Evolutionary conservation across 345 rosid species (phyloP).

Genomic region (Pugionium cornutum): DNA sequence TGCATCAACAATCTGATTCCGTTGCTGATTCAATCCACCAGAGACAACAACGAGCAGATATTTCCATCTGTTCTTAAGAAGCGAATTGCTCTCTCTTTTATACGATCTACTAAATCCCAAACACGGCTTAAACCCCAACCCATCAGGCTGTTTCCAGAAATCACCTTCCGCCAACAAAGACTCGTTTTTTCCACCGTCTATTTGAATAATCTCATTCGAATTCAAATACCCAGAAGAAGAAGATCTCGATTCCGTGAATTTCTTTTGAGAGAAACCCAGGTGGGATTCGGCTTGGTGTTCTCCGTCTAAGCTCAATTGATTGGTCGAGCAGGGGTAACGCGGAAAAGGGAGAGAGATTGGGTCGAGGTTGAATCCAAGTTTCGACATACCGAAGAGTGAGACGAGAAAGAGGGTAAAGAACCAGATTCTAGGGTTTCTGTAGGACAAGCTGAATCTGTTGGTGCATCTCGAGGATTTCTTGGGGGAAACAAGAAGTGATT

Average conservation of each 20-base stretch:
- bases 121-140: slow-evolving; percentile 85
- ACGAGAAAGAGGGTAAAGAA: slow-evolving; percentile 60
- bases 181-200: slow-evolving; percentile 26
- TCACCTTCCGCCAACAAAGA: slow-evolving; percentile 43
- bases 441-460: slow-evolving; percentile 38
- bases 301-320: slow-evolving; percentile 21
- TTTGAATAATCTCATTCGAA: slow-evolving; percentile 7
- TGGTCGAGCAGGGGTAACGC: slow-evolving; percentile 55
- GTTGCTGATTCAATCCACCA: slow-evolving; percentile 96
- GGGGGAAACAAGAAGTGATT: slow-evolving; percentile 70
- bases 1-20: slow-evolving; percentile 99
- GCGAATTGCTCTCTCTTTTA: slow-evolving; percentile 48
- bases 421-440: slow-evolving; percentile 61
- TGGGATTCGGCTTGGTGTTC: slow-evolving; percentile 33
- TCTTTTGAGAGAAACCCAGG: slow-evolving; percentile 26
- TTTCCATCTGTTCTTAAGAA: slow-evolving; percentile 61
- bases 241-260: not conserved
- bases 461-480: slow-evolving; percentile 51
- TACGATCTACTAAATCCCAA: slow-evolving; percentile 63
- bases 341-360: slow-evolving; percentile 51
- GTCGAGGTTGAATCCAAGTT: slow-evolving; percentile 54
- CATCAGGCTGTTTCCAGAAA: slow-evolving; percentile 96
- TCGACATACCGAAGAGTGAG: slow-evolving; percentile 69
- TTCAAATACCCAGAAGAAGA: slow-evolving; percentile 20
- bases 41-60: slow-evolving; percentile 89